Evolutionary conservation across 257 asterid genomes (phyloP).

Genomic region (Primulina huaijiensis): DNA sequence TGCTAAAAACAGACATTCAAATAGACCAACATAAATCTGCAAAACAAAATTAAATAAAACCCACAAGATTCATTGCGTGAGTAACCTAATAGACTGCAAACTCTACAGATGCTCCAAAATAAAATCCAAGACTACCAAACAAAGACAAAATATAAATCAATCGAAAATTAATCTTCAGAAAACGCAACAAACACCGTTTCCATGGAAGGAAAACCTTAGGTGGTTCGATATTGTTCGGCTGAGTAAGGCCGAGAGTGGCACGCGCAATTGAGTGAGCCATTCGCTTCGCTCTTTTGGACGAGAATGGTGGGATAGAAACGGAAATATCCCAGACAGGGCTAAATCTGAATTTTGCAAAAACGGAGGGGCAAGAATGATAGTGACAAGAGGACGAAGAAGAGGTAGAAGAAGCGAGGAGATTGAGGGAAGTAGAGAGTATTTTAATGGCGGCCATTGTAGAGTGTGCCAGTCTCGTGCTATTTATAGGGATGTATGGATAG

Average conservation of each 20-base stretch:
- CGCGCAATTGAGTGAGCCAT: constrained; percentile 54
- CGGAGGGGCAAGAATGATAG: constrained; percentile 33
- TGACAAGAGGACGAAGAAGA: constrained; percentile 26
- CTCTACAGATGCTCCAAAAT: not conserved
- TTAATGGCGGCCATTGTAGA: constrained; percentile 51
- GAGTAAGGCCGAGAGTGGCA: constrained; percentile 60
- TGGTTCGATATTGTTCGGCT: constrained; percentile 40
- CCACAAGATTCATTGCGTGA: constrained; percentile 2
- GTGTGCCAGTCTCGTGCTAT: constrained; percentile 21
- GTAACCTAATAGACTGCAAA: not conserved
- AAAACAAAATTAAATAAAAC: not conserved
- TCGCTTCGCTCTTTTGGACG: constrained; percentile 36
- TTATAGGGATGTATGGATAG: constrained; percentile 20
- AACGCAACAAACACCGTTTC: too few relatives aligned
- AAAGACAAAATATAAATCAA: not conserved
- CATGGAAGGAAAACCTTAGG: constrained; percentile 33
- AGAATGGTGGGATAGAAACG: constrained; percentile 20
- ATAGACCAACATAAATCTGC: not conserved
- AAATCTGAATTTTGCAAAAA: constrained; percentile 34
- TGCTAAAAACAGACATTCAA: not conserved
- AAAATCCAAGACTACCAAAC: not conserved
- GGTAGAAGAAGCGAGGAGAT: constrained; percentile 33
- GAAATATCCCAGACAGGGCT: constrained; percentile 30
- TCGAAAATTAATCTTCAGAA: constrained; percentile 3
- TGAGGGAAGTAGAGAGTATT: constrained; percentile 34